Conservation (phyloP, 2,329 filamentous ascomycete genomes). For the Cercospora zeina region DNA sequence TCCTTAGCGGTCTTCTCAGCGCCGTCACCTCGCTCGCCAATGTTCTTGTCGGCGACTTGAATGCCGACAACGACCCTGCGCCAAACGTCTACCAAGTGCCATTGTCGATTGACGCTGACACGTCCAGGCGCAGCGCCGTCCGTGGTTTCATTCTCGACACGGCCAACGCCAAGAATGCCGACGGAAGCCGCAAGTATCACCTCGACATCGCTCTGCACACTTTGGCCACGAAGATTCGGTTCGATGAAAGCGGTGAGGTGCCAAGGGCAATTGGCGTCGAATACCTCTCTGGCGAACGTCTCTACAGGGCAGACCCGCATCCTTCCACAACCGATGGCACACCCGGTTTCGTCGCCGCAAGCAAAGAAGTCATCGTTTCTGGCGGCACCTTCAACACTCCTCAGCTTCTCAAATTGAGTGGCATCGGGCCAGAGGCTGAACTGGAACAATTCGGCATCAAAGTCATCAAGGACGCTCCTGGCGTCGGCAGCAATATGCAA, state of each 20-base stretch:
- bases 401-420: slow-evolving; percentile 64
- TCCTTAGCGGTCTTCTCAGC: slow-evolving; percentile 34
- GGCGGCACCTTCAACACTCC: slow-evolving; percentile 63
- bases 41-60: slow-evolving; percentile 39
- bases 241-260: slow-evolving; percentile 59
- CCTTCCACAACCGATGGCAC: slow-evolving; percentile 38
- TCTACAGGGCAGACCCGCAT: slow-evolving; percentile 46
- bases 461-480: slow-evolving; percentile 57
- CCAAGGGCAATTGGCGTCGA: slow-evolving; percentile 45
- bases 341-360: slow-evolving; percentile 46
- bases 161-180: slow-evolving; percentile 50
- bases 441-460: slow-evolving; percentile 58
- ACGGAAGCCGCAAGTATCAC: slow-evolving; percentile 57
- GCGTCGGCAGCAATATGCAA: slow-evolving; percentile 65
- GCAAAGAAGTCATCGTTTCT: slow-evolving; percentile 50
- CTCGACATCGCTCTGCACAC: slow-evolving; percentile 61
- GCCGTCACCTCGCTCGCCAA: slow-evolving; percentile 25
- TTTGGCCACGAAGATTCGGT: slow-evolving; percentile 65
- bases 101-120: slow-evolving; percentile 37
- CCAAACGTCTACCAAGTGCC: slow-evolving; percentile 61
- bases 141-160: slow-evolving; percentile 58
- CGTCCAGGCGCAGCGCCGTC: slow-evolving; percentile 51
- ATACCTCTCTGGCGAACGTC: slow-evolving; percentile 44
- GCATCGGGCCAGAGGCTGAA: slow-evolving; percentile 58
- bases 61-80: slow-evolving; percentile 53